Evolutionary conservation across 169 alveolate species (phyloP).

Genomic region (Cryptosporidium felis): DNA sequence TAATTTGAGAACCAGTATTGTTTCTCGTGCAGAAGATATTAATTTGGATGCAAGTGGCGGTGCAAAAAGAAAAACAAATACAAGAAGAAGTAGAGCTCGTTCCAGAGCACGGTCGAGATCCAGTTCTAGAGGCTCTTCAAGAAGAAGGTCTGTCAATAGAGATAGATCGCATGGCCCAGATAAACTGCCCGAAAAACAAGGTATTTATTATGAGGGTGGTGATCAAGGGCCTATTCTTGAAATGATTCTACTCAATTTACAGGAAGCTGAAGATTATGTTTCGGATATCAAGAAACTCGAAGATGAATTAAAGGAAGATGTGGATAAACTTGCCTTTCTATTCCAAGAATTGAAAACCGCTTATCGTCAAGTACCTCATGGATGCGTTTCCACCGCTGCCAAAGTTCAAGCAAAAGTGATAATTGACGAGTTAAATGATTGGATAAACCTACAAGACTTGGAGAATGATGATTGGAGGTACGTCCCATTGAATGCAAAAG

Average conservation of each 20-base stretch:
- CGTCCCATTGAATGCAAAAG: not conserved
- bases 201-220: no score
- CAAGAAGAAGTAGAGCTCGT: not conserved
- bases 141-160: not conserved
- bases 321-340: not conserved
- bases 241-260: no score
- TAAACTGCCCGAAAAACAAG: no score
- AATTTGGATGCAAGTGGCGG: not conserved
- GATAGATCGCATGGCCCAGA: no score
- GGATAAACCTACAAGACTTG: not conserved
- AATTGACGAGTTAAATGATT: not conserved
- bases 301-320: not conserved
- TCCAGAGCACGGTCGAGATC: not conserved
- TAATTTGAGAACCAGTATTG: no score
- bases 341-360: not conserved
- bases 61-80: not conserved
- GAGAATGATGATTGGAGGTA: not conserved
- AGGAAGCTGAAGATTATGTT: not conserved
- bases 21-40: not conserved
- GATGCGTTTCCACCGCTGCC: not conserved
- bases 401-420: not conserved
- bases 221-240: no score
- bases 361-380: not conserved
- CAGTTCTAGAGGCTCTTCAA: not conserved
- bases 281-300: not conserved